Evolutionary conservation across 2,329 filamentous ascomycete genomes (phyloP).

Genomic region (Phialemoniopsis sp.): DNA sequence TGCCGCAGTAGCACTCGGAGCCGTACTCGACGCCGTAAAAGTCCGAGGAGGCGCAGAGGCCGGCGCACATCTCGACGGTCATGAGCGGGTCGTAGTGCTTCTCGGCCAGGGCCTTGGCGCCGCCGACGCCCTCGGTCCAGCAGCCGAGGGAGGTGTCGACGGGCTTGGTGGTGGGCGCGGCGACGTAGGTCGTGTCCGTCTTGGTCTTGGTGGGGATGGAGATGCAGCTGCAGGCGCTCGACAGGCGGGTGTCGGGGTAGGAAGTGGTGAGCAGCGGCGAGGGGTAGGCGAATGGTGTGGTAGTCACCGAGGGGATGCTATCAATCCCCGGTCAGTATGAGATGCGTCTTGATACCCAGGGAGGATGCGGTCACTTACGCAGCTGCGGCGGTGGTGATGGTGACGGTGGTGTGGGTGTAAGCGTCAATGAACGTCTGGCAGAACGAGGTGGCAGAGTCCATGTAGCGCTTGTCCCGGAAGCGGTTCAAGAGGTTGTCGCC

Average conservation of each 20-base stretch:
- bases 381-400: neutral
- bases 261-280: conserved; percentile 1
- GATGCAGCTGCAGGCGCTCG: conserved; percentile 3
- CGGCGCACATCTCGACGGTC: conserved; percentile 31
- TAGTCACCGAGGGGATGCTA: too few species aligned
- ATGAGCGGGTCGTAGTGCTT: conserved; percentile 16
- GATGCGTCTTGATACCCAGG: too few species aligned
- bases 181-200: neutral
- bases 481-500: conserved; percentile 1
- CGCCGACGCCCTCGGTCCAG: conserved; percentile 1
- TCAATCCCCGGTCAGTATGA: too few species aligned
- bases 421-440: neutral
- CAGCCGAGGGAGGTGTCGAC: neutral
- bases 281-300: neutral
- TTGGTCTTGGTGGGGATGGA: conserved; percentile 1
- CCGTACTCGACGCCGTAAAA: conserved; percentile 32
- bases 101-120: neutral
- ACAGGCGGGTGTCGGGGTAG: neutral
- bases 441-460: neutral
- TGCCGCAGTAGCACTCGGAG: conserved; percentile 27
- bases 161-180: neutral
- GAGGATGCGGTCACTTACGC: neutral
- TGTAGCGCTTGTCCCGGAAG: neutral
- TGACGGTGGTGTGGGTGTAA: neutral
- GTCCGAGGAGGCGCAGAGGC: conserved; percentile 21